Base-by-base conservation (phyloP, 345 rosid species). In the Linum tenue region DNA sequence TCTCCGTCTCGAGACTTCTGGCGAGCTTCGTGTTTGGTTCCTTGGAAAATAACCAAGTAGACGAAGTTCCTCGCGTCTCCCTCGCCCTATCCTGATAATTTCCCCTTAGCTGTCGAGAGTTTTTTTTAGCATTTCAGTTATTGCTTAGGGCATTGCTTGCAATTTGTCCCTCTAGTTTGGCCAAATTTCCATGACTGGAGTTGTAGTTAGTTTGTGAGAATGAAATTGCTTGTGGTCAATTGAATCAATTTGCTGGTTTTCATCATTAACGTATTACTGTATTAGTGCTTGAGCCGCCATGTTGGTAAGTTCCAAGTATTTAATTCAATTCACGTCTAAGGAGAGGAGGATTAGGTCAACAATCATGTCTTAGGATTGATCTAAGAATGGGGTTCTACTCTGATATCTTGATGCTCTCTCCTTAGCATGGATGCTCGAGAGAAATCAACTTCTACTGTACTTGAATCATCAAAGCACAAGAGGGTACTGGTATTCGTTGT, bases 341-440 rank as follows among this genome's bases (percentile, higher is more conserved):
- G 15, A 48, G 53, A 9, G 14, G 14, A 9, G 7, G 9, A 48
- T 48, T 9, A 48, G 53, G 9, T 48, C 53, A 48, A 48, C 53
- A 48, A 48, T 7, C 53, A 8, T 48, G 53, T 22, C 31, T 22
- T 22, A 22, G 31, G 31, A 22, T 22, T 22, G 31, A 22, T 22
- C 31, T 22, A 22, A 22, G 31, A 22, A 22, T 22, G 31, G 31
- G 53, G 3, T 51, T 11, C 63, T 62, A 37, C 67, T 9, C 41
- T 41, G 41, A 66, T 12, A 31, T 44, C 35, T 39, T 55, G 31
- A n/a, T 63, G 58, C 37, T 67, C 48, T 43, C 63, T 40, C 67
- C 39, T 67, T 69, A 82, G 89, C 70, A 82, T 85, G 89, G 86
- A 85, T 73, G 82, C 85, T 60, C 67, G 85, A 64, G 86, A 85